Base-by-base conservation (phyloP, 306 rosid species). In the Pueraria montana region DNA sequence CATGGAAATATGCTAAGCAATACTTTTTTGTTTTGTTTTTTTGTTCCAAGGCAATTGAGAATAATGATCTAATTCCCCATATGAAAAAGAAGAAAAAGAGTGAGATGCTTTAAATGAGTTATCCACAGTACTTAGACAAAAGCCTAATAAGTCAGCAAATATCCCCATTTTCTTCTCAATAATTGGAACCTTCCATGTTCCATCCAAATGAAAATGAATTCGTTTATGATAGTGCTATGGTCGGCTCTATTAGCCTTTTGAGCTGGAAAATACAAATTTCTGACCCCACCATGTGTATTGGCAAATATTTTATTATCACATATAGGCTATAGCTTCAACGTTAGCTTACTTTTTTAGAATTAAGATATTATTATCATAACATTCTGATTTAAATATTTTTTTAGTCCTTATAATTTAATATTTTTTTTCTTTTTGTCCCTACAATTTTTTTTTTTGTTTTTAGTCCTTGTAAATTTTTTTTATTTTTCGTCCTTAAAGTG, bases 201-300 rank as follows among this genome's bases (percentile, higher is more conserved):
- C 18, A 55, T 53, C 10, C 6, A 8, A 76, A 32, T 76, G 53
- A 76, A 76, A 14, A 46, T 16, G 38, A 8, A 58, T 11, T 77
- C 50, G 46, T 71, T 65, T 50, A 46, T 77, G 58, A 83, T 10
- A 46, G 32, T 52, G 80, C 12, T 40, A 69, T 30, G 74, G 63
- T 74, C 49, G 52, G 72, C 70, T 5, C 50, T 49, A 16, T 81
- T 84, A 40, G 6, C 70, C 69, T 85, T 87, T 87, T 81, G 91
- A 80, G 91, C 88, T 88, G 71, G 81, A 77, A 80, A 77, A 68
- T 72, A 68, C 78, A 77, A 74, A 38, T 82, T 66, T 36, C 23
- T 43, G 84, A 76, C 83, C 90, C 92, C 82, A 85, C 93, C 91
- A 87, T 68, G 87, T 87, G 88, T 23, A 17, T 48, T 46, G 23